phyloP scores from a whole-genome alignment of 1,284 basidiomycete genomes.

The Cutaneotrichosporon mucoides region DNA sequence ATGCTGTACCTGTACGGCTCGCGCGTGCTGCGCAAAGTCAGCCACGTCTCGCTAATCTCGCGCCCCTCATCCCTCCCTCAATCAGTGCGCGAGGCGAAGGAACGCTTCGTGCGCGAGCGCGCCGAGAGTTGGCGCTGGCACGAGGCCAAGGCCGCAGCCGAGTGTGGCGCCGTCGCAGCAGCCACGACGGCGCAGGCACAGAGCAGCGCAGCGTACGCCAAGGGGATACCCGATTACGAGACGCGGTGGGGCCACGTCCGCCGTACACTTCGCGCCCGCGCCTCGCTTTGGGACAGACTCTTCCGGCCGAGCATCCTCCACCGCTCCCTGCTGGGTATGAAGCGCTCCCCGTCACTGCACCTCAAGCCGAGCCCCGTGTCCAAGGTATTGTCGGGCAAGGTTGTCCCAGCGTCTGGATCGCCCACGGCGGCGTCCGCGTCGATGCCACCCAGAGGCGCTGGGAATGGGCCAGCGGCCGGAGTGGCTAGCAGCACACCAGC shows the following conservation, averaged over 20 bases:
- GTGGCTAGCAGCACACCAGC: no score
- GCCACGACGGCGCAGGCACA: not conserved
- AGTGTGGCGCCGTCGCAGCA: not conserved
- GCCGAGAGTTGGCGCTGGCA: constrained; percentile 5
- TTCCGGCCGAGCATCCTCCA: constrained; percentile 15
- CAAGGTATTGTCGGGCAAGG: not conserved
- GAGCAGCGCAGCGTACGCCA: not conserved
- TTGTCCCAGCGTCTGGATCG: no score
- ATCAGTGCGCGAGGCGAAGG: constrained; percentile 16
- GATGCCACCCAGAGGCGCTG: no score
- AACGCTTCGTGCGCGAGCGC: constrained; percentile 17
- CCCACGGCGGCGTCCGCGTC: no score
- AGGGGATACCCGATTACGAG: constrained; percentile 15
- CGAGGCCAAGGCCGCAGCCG: constrained; percentile 8
- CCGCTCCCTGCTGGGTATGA: constrained; percentile 13
- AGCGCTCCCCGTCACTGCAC: not conserved
- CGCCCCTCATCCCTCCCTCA: constrained; percentile 10
- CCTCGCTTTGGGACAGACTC: constrained; percentile 16
- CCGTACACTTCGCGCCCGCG: constrained; percentile 2
- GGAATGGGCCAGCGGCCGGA: no score
- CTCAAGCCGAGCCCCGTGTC: not conserved
- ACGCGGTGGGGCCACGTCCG: constrained; percentile 14
- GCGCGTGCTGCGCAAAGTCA: constrained; percentile 38
- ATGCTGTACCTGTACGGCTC: constrained; percentile 41
- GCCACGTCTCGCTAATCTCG: constrained; percentile 37